Evolutionary conservation across 495 filamentous ascomycete genomes (phyloP).

Genomic region (Aspergillus nanangensis): DNA sequence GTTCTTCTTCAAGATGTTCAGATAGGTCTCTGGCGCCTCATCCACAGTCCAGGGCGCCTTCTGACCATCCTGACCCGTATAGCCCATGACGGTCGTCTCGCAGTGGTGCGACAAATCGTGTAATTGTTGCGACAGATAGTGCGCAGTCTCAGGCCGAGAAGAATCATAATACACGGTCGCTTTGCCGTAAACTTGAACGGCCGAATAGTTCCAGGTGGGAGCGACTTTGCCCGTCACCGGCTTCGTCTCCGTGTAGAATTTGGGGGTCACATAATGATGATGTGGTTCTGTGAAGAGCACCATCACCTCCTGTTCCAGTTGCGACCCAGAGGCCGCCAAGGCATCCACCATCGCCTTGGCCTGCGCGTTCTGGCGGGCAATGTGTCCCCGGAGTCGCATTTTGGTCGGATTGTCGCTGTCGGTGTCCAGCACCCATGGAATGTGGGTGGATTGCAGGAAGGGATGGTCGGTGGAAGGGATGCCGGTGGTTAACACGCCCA

Average conservation of each 20-base stretch:
- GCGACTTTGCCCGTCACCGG: conserved; percentile 52
- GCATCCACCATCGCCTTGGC: conserved; percentile 50
- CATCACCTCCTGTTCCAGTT: conserved; percentile 30
- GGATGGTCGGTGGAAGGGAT: conserved; percentile 40
- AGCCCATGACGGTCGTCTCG: conserved; percentile 49
- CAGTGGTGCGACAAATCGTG: no score
- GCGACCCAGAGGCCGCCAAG: conserved; percentile 7
- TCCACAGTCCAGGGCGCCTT: conserved; percentile 44
- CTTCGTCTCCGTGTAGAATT: conserved; percentile 57
- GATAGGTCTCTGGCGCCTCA: conserved; percentile 46
- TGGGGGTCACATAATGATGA: conserved; percentile 56
- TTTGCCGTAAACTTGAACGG: conserved; percentile 51
- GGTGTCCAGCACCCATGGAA: conserved; percentile 47
- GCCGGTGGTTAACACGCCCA: conserved; percentile 52
- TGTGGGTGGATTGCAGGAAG: conserved; percentile 49
- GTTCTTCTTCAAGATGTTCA: conserved; percentile 45
- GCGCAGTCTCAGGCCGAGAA: conserved; percentile 40
- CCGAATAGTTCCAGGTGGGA: conserved; percentile 60
- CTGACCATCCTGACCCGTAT: no score
- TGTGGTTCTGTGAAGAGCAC: conserved; percentile 50
- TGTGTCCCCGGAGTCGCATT: conserved; percentile 46
- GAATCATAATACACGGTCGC: conserved; percentile 42
- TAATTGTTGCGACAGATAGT: conserved; percentile 39
- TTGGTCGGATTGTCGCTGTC: conserved; percentile 22
- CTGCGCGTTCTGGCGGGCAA: conserved; percentile 53